Evolutionary conservation across 148 eudicot species (phyloP).

Genomic region (Gaultheria prostrata): DNA sequence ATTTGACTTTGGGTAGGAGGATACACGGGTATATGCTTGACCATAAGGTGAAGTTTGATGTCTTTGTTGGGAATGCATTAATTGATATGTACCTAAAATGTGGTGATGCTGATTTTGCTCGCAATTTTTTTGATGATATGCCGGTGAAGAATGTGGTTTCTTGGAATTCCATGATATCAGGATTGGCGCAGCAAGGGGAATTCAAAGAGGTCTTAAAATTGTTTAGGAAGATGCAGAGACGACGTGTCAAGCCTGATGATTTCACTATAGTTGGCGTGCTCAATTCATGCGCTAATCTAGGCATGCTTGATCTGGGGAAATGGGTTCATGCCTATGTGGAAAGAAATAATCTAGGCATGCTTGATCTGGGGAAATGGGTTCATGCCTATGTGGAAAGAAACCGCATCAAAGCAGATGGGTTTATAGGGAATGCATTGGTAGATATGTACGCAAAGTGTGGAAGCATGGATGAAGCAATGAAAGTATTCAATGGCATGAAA

Average conservation of each 20-base stretch:
- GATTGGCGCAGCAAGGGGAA: slow-evolving; percentile 29
- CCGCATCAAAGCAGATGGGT: slow-evolving; percentile 21
- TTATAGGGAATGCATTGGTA: slow-evolving; percentile 31
- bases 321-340: slow-evolving; percentile 31
- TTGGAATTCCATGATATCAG: slow-evolving; percentile 34
- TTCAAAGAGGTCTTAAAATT: slow-evolving; percentile 25
- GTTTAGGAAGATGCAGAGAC: slow-evolving; percentile 25
- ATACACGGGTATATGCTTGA: slow-evolving; percentile 23
- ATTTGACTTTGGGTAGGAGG: slow-evolving; percentile 31
- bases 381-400: slow-evolving; percentile 27
- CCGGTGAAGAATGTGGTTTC: slow-evolving; percentile 25
- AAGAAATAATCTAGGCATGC: slow-evolving; percentile 28
- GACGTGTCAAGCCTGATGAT: slow-evolving; percentile 20
- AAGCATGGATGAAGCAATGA: slow-evolving; percentile 21
- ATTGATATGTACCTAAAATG: slow-evolving; percentile 40
- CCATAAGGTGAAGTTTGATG: slow-evolving; percentile 24
- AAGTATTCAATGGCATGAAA: slow-evolving; percentile 24
- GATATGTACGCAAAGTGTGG: slow-evolving; percentile 41
- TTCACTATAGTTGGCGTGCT: slow-evolving; percentile 23
- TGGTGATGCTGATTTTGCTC: slow-evolving; percentile 24
- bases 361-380: slow-evolving; percentile 30
- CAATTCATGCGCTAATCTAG: slow-evolving; percentile 31
- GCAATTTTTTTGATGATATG: slow-evolving; percentile 19
- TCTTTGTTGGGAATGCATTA: slow-evolving; percentile 24
- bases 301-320: slow-evolving; percentile 27